phyloP scores from a whole-genome alignment of 805 yeast species.

The Spathaspora sp. region DNA sequence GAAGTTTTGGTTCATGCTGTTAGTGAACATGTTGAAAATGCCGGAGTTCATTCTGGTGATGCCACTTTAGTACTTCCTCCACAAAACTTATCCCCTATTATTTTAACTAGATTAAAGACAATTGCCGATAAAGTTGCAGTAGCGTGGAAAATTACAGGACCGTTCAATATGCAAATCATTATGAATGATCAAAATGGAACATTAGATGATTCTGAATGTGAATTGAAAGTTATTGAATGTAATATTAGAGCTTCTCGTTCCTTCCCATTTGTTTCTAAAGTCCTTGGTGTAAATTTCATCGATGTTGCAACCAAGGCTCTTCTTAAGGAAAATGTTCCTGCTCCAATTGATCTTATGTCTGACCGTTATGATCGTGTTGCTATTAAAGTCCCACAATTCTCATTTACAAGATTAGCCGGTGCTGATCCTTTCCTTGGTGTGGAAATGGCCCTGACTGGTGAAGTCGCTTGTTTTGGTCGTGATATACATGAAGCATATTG shows the following conservation, averaged over 20 bases:
- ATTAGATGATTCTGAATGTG: conserved; percentile 50
- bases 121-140: conserved; percentile 91
- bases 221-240: conserved; percentile 94
- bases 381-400: conserved; percentile 92
- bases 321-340: conserved; percentile 67
- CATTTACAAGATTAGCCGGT: conserved; percentile 97
- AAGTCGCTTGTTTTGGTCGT: conserved; percentile 93
- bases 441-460: conserved; percentile 99
- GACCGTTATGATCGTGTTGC: conserved; percentile 65
- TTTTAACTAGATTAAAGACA: conserved; percentile 71
- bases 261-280: conserved; percentile 98
- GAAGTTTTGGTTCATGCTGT: conserved; percentile 89
- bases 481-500: conserved; percentile 90
- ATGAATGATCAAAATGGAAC: conserved; percentile 63
- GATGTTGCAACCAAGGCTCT: conserved; percentile 91
- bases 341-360: conserved; percentile 81
- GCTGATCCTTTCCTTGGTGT: conserved; percentile 99
- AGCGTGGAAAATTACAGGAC: conserved; percentile 96
- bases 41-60: conserved; percentile 98
- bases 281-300: conserved; percentile 89
- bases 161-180: conserved; percentile 97
- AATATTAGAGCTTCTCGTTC: conserved; percentile 98
- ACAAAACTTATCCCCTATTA: conserved; percentile 62
- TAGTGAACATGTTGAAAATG: conserved; percentile 96
- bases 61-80: conserved; percentile 96